phyloP scores from a whole-genome alignment of 176 grass and related monocot genomes.

The Neostapfia colusana region DNA sequence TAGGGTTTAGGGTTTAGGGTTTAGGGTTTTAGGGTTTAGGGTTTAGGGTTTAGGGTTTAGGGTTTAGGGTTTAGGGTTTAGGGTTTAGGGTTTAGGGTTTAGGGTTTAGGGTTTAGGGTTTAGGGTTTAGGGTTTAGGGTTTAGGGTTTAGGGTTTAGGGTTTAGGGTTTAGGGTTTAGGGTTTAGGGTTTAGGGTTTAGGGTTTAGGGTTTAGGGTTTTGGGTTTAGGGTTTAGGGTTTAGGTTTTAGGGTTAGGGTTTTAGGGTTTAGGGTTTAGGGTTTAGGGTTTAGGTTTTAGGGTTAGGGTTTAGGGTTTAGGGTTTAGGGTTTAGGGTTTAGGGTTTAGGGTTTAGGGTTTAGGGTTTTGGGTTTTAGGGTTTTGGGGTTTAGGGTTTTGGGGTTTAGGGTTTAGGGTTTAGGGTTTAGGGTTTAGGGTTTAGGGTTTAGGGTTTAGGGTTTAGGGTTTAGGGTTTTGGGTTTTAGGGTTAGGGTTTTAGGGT shows the following conservation, averaged over 20 bases:
- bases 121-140: slow-evolving; percentile 35
- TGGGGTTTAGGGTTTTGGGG: not conserved
- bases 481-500: not conserved
- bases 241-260: slow-evolving; percentile 28
- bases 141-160: slow-evolving; percentile 46
- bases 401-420: slow-evolving; percentile 1
- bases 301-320: slow-evolving; percentile 25
- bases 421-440: slow-evolving; percentile 4
- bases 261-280: slow-evolving; percentile 27
- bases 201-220: slow-evolving; percentile 30
- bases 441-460: not conserved
- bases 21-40: slow-evolving; percentile 20
- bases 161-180: slow-evolving; percentile 40
- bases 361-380: slow-evolving; percentile 31
- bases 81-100: not conserved
- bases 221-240: slow-evolving; percentile 36
- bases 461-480: not conserved
- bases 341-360: slow-evolving; percentile 20
- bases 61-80: slow-evolving; percentile 35
- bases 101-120: slow-evolving; percentile 30
- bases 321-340: slow-evolving; percentile 6
- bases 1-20: slow-evolving; percentile 26
- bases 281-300: slow-evolving; percentile 6
- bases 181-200: slow-evolving; percentile 33
- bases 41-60: slow-evolving; percentile 30